Evolutionary conservation across 352 stramenopile genomes (phyloP), one percentile per base, ranked within the genome.

Genomic region (Globisporangium nodosum): DNA sequence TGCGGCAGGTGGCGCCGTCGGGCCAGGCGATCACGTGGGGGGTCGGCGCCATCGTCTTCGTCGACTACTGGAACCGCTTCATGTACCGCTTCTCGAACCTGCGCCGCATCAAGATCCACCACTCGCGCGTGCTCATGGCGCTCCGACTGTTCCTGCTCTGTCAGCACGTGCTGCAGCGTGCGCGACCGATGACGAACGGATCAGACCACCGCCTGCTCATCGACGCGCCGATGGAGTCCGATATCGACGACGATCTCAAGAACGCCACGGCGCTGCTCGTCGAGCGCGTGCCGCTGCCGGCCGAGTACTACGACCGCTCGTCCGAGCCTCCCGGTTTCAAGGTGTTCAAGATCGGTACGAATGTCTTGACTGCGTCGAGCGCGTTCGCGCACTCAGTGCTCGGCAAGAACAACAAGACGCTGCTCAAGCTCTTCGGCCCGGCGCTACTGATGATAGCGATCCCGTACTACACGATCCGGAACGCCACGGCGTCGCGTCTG

Each of bases 171-270:
- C 65, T 94, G 12, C 81, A 94, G 54, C 81, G 85, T 20, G 81
- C 85, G 33, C 63, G 85, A 6, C 81, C 84, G 1, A 71, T 90
- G 55, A 84, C 68, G 13, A 87, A 88, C 42, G 75, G 63, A 27
- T 92, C 83, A 18, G 83, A 91, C 58, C 78, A 88, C 46, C 78
- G 85, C 8, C 63, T 94, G 8, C 62, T 94, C 40, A 94, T 94
- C 59, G 82, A 92, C 64, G 78, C 82, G 53, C 85, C 85, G 1
- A 90, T 91, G 68, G 82, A 92, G 53, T 75, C 82, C 42, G 85
- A 94, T 60, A 95, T 95, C 62, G 85, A 95, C 52, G 85, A 95
- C 60, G 79, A 95, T 61, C 56, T 92, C 37, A 95, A 95, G 63
- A 91, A 90, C 50, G 85, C 85, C 30, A 93, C 82, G 48, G 74